Base-by-base conservation (phyloP, 2,329 filamentous ascomycete genomes). In the Xylaria sp. region DNA sequence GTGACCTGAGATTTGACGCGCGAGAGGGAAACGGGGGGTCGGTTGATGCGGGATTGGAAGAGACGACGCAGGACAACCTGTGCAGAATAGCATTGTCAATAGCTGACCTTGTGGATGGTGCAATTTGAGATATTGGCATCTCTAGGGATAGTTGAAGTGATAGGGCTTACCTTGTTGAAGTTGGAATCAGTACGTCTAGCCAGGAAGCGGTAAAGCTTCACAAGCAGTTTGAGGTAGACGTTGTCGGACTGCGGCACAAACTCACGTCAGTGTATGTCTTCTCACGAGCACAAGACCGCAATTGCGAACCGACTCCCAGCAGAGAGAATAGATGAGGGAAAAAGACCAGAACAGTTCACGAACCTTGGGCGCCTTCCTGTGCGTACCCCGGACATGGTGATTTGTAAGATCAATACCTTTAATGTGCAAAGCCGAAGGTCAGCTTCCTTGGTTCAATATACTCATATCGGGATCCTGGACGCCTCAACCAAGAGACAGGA, bases 21-120 rank as follows among this genome's bases (percentile, higher is more conserved):
- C 77, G 94, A 98, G 80, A 99, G 89, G 71, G 94, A 98, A 80
- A 99, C 91, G 75, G 96, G 94, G 72, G 94, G 93, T 79, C 94
- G 92, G 92, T 98, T 98, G 87, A 97, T 97, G 86, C 94, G 94
- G 84, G 94, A 97, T 93, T 96, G 97, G 83, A 97, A 97, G 72
- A 99, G 92, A 81, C 96, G 93, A 84, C 95, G 94, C 80, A 99
- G 93, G 82, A 99, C 90, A 80, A 96, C 93, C 69, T 71, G 39
- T 3, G 13, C 5, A 36, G 8, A 60, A 25, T 9, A 3, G 2
- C 9, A 15, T 18, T 39, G 56, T 68, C 56, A 67, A 43, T 46
- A 33, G 33, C 39, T 56, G 49, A n/a, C 20, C 36, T 15, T 0
- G 15, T 23, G 23, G n/a, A 56, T 20, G 15, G 20, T 28, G 13